Conservation (phyloP, 2,329 filamentous ascomycete species). For the Alternaria arbusti region DNA sequence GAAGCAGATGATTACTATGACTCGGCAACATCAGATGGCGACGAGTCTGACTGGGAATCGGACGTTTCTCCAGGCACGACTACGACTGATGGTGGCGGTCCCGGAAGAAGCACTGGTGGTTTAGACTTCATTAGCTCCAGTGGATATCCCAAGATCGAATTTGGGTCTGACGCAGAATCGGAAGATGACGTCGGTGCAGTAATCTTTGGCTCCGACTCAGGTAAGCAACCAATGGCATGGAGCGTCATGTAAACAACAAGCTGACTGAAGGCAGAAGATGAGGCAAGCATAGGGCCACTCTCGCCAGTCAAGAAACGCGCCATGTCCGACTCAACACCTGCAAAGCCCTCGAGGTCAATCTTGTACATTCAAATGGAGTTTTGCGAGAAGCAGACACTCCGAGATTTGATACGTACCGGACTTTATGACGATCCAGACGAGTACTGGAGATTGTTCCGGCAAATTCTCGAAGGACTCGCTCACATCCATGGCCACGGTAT, state of each 20-base stretch:
- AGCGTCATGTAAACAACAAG: neutral
- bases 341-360: conserved; percentile 68
- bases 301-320: conserved; percentile 48
- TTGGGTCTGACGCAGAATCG: conserved; percentile 66
- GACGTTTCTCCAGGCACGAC: conserved; percentile 34
- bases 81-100: conserved; percentile 56
- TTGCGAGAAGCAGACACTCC: conserved; percentile 89
- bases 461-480: conserved; percentile 85
- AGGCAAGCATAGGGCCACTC: conserved; percentile 41
- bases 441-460: conserved; percentile 88
- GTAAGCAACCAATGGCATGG: conserved; percentile 16
- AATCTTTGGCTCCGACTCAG: conserved; percentile 49
- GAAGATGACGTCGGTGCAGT: conserved; percentile 45
- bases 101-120: conserved; percentile 73
- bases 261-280: conserved; percentile 50
- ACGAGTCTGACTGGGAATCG: conserved; percentile 34
- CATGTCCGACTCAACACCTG: conserved; percentile 55
- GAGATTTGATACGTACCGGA: conserved; percentile 81
- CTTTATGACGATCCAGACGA: conserved; percentile 77
- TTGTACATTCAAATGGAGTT: conserved; percentile 99
- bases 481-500: conserved; percentile 92
- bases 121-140: conserved; percentile 94
- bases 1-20: conserved; percentile 42
- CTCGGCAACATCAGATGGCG: conserved; percentile 33
- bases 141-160: conserved; percentile 77